Base-by-base conservation (phyloP, 75 land plant species). In the Sequoia sempervirens region DNA sequence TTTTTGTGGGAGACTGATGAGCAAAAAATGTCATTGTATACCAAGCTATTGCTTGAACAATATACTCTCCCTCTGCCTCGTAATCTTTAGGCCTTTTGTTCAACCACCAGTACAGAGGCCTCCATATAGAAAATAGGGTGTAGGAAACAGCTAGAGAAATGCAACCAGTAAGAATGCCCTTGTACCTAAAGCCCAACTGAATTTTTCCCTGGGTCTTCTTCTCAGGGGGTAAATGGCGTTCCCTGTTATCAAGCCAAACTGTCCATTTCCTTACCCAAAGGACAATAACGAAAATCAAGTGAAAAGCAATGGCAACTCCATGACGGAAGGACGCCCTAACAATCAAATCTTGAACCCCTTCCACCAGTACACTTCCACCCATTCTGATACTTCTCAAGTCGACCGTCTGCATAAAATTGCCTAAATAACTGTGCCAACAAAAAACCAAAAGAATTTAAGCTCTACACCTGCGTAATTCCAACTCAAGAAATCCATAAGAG, bases 1-100 rank as follows among this genome's bases (percentile, higher is more conserved):
- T 20, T 38, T 38, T 4, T 18, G 34, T 46, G 32, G n/a, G 32
- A 80, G 47, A 43, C 52, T 47, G 56, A 80, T 45, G 15, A 14
- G 47, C 81, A 80, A 9, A 47, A 46, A 38, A 43, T 32, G 81
- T 2, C 47, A 80, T 45, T 80, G 47, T 17, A 80, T 32, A 43
- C 81, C 81, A 80, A 47, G 81, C 81, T 40, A 80, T 30, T 45
- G 81, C 64, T 40, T 80, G 81, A 43, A 45, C 58, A 43, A 80
- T 80, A 43, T 47, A 80, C 17, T 45, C 81, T 28, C n/a, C 58
- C 56, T 80, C 54, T 1, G 56, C 58, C 38, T 5, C 8, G 47
- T 28, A 45, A 47, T 28, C 26, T 38, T 10, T 47, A 46, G 28
- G n/a, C 32, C 81, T 47, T 45, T 47, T 13, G 17, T 45, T 45